Evolutionary conservation across 2,329 filamentous ascomycete genomes (phyloP).

Genomic region (Fusarium goolgardi): DNA sequence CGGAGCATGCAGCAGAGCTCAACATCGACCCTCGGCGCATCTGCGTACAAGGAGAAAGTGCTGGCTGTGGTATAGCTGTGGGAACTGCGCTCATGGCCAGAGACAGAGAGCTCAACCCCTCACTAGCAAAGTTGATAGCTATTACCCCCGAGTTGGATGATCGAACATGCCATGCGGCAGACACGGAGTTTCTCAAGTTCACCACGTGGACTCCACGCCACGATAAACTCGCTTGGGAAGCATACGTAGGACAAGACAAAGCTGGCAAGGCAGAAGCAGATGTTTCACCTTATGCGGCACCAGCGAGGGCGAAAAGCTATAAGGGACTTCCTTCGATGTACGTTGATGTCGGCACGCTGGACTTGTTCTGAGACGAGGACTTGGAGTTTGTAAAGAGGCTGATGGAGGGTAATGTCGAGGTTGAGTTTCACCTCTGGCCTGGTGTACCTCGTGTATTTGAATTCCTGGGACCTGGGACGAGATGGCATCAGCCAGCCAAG

Average conservation of each 20-base stretch:
- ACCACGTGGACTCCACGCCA: constrained; percentile 17
- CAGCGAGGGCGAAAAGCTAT: constrained; percentile 29
- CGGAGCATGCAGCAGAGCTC: constrained; percentile 26
- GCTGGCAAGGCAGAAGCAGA: constrained; percentile 21
- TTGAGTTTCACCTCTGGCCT: constrained; percentile 43
- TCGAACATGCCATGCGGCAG: constrained; percentile 3
- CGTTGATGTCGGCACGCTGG: constrained; percentile 37
- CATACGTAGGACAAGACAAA: constrained; percentile 40
- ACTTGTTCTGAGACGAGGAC: constrained; percentile 38
- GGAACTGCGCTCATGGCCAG: constrained; percentile 30
- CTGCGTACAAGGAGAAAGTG: constrained; percentile 35
- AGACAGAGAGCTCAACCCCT: constrained; percentile 31
- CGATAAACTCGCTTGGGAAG: constrained; percentile 30
- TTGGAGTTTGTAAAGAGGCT: constrained; percentile 38
- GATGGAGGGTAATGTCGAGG: constrained; percentile 36
- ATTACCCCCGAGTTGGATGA: constrained; percentile 42
- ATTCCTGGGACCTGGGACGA: constrained; percentile 25
- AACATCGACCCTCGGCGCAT: constrained; percentile 35
- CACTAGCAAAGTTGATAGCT: constrained; percentile 31
- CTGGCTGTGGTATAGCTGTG: constrained; percentile 32
- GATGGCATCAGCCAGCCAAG: constrained; percentile 25
- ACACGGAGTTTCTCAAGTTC: constrained; percentile 23
- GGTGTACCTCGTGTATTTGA: constrained; percentile 43
- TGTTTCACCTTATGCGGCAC: constrained; percentile 37
- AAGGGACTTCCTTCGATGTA: constrained; percentile 31